Evolutionary conservation across 2,329 filamentous ascomycete species (phyloP).

Genomic region (Aspergillus neotritici): DNA sequence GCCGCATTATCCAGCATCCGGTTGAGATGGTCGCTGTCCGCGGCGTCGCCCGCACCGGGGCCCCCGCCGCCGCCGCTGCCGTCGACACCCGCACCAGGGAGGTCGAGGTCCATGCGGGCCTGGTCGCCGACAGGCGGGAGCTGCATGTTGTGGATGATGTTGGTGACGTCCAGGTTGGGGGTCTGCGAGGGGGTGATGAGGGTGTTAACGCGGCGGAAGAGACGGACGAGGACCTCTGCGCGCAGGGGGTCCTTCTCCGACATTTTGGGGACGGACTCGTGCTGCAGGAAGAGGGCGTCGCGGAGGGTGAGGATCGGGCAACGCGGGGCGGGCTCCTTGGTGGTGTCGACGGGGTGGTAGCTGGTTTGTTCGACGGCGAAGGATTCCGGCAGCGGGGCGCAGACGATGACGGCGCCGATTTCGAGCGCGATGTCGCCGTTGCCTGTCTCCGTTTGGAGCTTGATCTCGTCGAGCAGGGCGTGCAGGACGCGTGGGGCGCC

Average conservation of each 20-base stretch:
- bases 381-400: slow-evolving; percentile 36
- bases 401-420: slow-evolving; percentile 39
- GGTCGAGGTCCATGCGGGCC: slow-evolving; percentile 31
- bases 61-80: no score
- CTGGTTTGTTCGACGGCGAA: slow-evolving; percentile 35
- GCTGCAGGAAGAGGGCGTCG: slow-evolving; percentile 35
- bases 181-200: slow-evolving; percentile 36
- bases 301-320: slow-evolving; percentile 37
- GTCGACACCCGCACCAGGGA: slow-evolving; percentile 10
- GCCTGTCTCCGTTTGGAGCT: slow-evolving; percentile 36
- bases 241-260: slow-evolving; percentile 41
- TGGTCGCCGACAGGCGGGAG: slow-evolving; percentile 30
- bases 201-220: slow-evolving; percentile 41
- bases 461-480: slow-evolving; percentile 38
- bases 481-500: slow-evolving; percentile 36
- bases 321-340: slow-evolving; percentile 29
- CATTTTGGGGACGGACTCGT: slow-evolving; percentile 36
- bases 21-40: slow-evolving; percentile 27
- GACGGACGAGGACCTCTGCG: slow-evolving; percentile 41
- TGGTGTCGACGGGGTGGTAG: slow-evolving; percentile 30
- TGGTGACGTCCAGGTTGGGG: slow-evolving; percentile 38
- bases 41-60: slow-evolving; percentile 20
- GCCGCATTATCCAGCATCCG: slow-evolving; percentile 38
- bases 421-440: slow-evolving; percentile 42
- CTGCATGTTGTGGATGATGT: slow-evolving; percentile 41